Evolutionary conservation across 176 grass and related monocot genomes (phyloP).

Genomic region (Musa schizocarpa): DNA sequence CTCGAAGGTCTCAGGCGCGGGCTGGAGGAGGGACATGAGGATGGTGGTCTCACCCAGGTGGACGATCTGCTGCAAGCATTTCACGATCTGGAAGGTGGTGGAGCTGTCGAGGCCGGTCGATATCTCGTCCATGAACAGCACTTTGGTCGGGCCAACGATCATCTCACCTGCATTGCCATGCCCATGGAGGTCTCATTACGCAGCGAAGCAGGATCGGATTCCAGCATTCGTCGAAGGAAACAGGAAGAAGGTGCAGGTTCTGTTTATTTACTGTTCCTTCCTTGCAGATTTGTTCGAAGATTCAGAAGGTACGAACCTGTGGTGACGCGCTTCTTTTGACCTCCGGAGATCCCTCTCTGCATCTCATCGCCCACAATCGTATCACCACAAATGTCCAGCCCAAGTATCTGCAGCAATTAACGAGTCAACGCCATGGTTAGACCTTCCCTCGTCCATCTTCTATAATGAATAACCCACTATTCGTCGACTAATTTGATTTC

Average conservation of each 20-base stretch:
- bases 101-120: constrained; percentile 94
- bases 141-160: constrained; percentile 91
- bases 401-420: constrained; percentile 60
- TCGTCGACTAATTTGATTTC: not conserved
- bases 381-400: constrained; percentile 90
- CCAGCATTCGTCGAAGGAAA: no score
- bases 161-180: constrained; percentile 55
- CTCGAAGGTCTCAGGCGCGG: constrained; percentile 92
- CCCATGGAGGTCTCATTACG: no score
- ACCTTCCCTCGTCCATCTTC: no score
- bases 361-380: constrained; percentile 95
- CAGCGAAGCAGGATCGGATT: no score
- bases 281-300: no score
- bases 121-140: constrained; percentile 99
- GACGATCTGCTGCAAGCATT: constrained; percentile 93
- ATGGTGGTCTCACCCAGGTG: constrained; percentile 92
- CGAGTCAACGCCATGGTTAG: not conserved
- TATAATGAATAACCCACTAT: not conserved
- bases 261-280: no score
- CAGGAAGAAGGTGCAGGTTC: no score
- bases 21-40: constrained; percentile 99
- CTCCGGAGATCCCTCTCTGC: constrained; percentile 88
- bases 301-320: constrained; percentile 36
- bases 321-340: constrained; percentile 97
- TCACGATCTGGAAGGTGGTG: constrained; percentile 92